phyloP scores from a whole-genome alignment of 2,329 filamentous ascomycete genomes.

The Fusarium cyanostomum region DNA sequence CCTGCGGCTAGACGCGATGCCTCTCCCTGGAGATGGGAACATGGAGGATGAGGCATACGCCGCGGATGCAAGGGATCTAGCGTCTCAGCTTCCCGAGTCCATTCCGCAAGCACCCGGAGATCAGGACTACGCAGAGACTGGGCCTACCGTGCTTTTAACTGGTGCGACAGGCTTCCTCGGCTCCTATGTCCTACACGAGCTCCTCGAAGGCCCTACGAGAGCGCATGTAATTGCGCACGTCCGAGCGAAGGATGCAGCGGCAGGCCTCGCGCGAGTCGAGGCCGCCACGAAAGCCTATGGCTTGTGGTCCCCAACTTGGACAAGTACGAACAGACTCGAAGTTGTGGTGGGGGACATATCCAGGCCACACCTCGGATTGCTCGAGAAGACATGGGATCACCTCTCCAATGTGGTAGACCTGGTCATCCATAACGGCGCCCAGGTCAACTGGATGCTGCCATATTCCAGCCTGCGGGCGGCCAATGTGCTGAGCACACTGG shows the following conservation, averaged over 20 bases:
- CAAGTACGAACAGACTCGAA: conserved; percentile 71
- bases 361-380: conserved; percentile 77
- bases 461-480: conserved; percentile 75
- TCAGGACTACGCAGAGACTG: conserved; percentile 31
- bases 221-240: conserved; percentile 76
- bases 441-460: conserved; percentile 80
- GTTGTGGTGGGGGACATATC: conserved; percentile 77
- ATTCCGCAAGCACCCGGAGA: conserved; percentile 15
- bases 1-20: conserved; percentile 15
- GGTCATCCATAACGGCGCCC: conserved; percentile 81
- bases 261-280: conserved; percentile 70
- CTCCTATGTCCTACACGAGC: conserved; percentile 78
- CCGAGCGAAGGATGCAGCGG: conserved; percentile 68
- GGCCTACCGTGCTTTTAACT: conserved; percentile 67
- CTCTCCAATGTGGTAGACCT: conserved; percentile 73
- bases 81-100: conserved; percentile 55
- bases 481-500: conserved; percentile 81
- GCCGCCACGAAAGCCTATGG: conserved; percentile 77
- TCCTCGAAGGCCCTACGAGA: conserved; percentile 60
- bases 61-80: conserved; percentile 60
- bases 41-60: conserved; percentile 55
- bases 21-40: conserved; percentile 1
- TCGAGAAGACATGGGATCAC: conserved; percentile 68
- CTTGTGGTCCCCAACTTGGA: conserved; percentile 69
- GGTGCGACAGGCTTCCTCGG: conserved; percentile 81